Conservation (phyloP, 2,329 filamentous ascomycete species). For the Fusarium setosum region DNA sequence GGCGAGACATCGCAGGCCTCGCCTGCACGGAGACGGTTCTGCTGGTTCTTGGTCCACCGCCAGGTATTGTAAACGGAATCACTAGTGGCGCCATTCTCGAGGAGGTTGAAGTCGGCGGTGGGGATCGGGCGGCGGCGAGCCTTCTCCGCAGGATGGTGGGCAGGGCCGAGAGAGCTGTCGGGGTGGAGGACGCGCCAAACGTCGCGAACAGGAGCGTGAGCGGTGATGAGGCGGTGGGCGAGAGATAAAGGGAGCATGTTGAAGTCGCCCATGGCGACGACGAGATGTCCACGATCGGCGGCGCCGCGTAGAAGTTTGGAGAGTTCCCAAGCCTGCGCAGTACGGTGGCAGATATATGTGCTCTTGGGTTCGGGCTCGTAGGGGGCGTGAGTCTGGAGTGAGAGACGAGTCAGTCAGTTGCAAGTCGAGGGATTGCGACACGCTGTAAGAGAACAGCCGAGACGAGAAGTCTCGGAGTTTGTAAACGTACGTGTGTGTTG, state of each 20-base stretch:
- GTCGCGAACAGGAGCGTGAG: conserved; percentile 81
- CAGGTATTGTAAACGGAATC: conserved; percentile 91
- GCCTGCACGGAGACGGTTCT: conserved; percentile 72
- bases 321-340: conserved; percentile 94
- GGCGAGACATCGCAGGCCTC: conserved; percentile 69
- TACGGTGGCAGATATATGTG: conserved; percentile 90
- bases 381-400: conserved; percentile 76
- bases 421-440: background rate
- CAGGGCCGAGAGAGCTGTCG: conserved; percentile 82
- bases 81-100: conserved; percentile 87
- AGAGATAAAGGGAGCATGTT: conserved; percentile 94
- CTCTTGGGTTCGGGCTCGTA: conserved; percentile 85
- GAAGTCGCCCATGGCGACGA: conserved; percentile 91
- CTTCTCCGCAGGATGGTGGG: conserved; percentile 74
- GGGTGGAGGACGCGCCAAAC: conserved; percentile 88
- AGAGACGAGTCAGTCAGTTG: background rate
- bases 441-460: background rate
- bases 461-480: background rate
- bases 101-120: conserved; percentile 80
- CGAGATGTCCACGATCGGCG: conserved; percentile 82
- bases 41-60: conserved; percentile 83
- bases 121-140: conserved; percentile 75
- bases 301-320: conserved; percentile 88
- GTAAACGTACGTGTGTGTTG: conserved; percentile 79
- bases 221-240: conserved; percentile 84